A percentile compares a stretch with the other conserved stretches of the same genome.
Conservation (phyloP, 2,329 filamentous ascomycete genomes). For the Fusarium temperatum region DNA sequence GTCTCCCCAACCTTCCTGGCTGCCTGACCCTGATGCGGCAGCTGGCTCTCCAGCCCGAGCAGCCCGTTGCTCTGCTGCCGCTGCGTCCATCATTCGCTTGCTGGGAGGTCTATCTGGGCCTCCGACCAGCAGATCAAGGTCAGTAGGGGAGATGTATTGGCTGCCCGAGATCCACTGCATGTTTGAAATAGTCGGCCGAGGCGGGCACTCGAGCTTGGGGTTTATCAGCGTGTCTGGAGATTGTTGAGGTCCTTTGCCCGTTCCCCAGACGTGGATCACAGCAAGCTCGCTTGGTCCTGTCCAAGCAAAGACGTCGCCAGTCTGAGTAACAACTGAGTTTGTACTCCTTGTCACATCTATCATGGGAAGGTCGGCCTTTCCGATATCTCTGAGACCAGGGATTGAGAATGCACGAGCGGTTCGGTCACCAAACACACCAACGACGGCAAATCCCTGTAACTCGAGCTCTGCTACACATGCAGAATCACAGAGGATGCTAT, state of each 20-base stretch:
- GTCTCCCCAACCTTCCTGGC: slow-evolving; percentile 74
- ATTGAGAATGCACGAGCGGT: slow-evolving; percentile 83
- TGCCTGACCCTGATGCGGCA: slow-evolving; percentile 41
- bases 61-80: slow-evolving; percentile 76
- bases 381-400: slow-evolving; percentile 88
- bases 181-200: slow-evolving; percentile 92
- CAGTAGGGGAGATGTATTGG: slow-evolving; percentile 85
- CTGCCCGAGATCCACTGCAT: slow-evolving; percentile 97
- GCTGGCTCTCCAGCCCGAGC: slow-evolving; percentile 50
- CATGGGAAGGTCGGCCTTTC: slow-evolving; percentile 70
- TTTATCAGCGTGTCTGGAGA: slow-evolving; percentile 82
- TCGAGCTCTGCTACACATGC: slow-evolving; percentile 81
- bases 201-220: slow-evolving; percentile 74
- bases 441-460: slow-evolving; percentile 78
- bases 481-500: slow-evolving; percentile 82
- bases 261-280: slow-evolving; percentile 85
- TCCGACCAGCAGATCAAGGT: slow-evolving; percentile 90
- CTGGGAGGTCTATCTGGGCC: slow-evolving; percentile 88
- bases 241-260: slow-evolving; percentile 70
- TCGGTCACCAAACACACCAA: slow-evolving; percentile 86
- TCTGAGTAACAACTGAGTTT: slow-evolving; percentile 75
- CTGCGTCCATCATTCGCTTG: slow-evolving; percentile 86
- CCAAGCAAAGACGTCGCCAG: slow-evolving; percentile 88
- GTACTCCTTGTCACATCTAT: slow-evolving; percentile 78
- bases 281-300: slow-evolving; percentile 86